phyloP scores from a whole-genome alignment of 2,329 filamentous ascomycete genomes.

The Nigrospora sphaerica region DNA sequence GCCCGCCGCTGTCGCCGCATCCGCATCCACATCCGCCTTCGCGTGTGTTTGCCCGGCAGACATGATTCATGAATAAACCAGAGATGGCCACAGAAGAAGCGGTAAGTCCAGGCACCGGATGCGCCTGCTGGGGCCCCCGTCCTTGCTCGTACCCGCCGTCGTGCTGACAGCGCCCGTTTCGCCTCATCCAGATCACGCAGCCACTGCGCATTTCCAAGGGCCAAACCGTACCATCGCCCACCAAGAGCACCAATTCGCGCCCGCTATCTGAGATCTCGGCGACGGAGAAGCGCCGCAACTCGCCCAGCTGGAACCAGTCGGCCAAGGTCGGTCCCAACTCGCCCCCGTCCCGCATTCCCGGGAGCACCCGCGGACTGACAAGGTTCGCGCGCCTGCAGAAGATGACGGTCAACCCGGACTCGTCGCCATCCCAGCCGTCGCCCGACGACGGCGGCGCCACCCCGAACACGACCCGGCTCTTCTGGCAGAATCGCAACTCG shows the following conservation, averaged over 20 bases:
- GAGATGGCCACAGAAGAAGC: constrained; percentile 4
- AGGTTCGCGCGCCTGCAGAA: constrained; percentile 40
- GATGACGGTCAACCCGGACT: constrained; percentile 62
- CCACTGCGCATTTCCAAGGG: constrained; percentile 75
- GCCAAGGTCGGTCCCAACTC: constrained; percentile 52
- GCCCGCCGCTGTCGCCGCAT: too few species aligned
- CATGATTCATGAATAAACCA: constrained; percentile 1
- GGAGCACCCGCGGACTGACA: constrained; percentile 18
- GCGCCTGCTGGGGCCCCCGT: too few species aligned
- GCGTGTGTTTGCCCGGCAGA: background rate
- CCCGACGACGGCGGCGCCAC: constrained; percentile 47
- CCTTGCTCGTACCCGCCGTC: background rate
- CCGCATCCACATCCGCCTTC: background rate
- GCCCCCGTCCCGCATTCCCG: constrained; percentile 10
- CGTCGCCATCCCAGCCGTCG: constrained; percentile 80
- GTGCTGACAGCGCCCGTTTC: background rate
- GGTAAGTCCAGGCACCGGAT: constrained; percentile 1
- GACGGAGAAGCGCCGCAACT: constrained; percentile 82
- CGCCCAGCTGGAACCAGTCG: constrained; percentile 77
- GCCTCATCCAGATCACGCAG: constrained; percentile 33
- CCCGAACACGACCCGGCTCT: constrained; percentile 70
- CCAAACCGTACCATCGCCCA: constrained; percentile 33
- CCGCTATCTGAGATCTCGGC: constrained; percentile 86
- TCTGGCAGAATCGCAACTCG: constrained; percentile 76
- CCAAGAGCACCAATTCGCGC: constrained; percentile 58